Base-by-base conservation (phyloP, 768 basidiomycete species). In the Lactarius pseudohatsudake region DNA sequence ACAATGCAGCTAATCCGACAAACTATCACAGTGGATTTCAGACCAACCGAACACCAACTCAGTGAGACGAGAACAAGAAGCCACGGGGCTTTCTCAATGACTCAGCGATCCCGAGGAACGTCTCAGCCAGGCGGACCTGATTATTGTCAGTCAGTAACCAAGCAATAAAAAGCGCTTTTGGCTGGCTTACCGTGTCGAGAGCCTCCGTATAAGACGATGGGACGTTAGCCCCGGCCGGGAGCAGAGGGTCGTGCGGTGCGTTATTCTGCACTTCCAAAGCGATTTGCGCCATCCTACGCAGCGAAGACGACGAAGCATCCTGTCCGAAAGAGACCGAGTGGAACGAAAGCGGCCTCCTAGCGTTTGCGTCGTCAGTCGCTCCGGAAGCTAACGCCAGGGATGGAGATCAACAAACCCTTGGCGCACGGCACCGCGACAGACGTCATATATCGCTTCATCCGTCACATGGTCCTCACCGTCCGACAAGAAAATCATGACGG, bases 301-400 rank as follows among this genome's bases (percentile, higher is more conserved):
- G 73, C 13, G 70, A 66, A 5, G 61, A 54, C 55, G 71, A 72
- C 68, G 72, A 7, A 57, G 72, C 50, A n/a, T 76, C 71, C 0
- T 76, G 76, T 7, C 86, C 86, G 47, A 88, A 87, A 0, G 84
- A 80, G 22, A 88, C 83, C 0, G 85, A 73, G 54, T 87, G 86
- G 72, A 88, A 83, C 0, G 86, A 85, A 5, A 85, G 75, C 0
- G 85, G 74, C 76, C 84, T 83, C n/a, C 86, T 87, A 56, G 4
- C 15, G 4, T 54, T 45, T n/a, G 3, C 4, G 1, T 22, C 16
- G 41, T 67, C 4, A 59, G 43, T 58, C 1, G 16, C 45, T 45
- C 6, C 26, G 43, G 11, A 69, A 16, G 3, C 28, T 56, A 9
- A 69, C 9, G 18, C 56, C 40, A 1, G 5, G 13, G 30, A 53